phyloP scores from a whole-genome alignment of 345 rosid species.

The Hibiscus mutabilis region DNA sequence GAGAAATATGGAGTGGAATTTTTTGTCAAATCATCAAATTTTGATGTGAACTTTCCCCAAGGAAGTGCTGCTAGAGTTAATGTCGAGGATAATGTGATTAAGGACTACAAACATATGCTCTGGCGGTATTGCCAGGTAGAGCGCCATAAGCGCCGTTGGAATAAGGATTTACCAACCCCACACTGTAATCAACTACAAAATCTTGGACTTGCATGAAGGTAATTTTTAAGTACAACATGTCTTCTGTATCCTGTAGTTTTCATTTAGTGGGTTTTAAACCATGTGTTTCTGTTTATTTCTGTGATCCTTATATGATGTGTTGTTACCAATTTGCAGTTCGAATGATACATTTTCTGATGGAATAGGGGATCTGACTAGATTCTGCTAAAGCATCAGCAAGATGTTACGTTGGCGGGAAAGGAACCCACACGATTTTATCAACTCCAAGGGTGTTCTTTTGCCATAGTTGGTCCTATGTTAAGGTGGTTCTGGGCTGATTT shows the following conservation, averaged over 20 bases:
- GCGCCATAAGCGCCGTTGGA: slow-evolving; percentile 72
- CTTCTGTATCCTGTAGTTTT: neutral
- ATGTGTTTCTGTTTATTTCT: neutral
- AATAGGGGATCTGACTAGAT: neutral
- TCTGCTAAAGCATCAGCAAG: neutral
- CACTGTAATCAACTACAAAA: slow-evolving; percentile 61
- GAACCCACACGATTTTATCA: neutral
- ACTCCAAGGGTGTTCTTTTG: neutral
- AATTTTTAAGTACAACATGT: slow-evolving; percentile 2
- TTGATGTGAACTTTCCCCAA: slow-evolving; percentile 56
- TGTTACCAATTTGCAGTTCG: neutral
- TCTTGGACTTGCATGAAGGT: slow-evolving; percentile 59
- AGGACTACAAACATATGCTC: slow-evolving; percentile 58
- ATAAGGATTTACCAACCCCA: slow-evolving; percentile 66
- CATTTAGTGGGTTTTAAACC: neutral
- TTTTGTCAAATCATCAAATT: slow-evolving; percentile 59
- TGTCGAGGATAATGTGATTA: slow-evolving; percentile 59
- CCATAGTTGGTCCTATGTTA: neutral
- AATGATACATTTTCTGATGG: neutral
- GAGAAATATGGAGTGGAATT: slow-evolving; percentile 61
- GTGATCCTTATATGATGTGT: neutral
- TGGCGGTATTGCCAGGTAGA: slow-evolving; percentile 71
- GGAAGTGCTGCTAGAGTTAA: slow-evolving; percentile 63
- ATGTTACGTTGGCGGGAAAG: neutral
- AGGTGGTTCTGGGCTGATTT: slow-evolving; percentile 4